These are phyloP conservation scores for Spinellus fusiger DNA, from an alignment of 192 early-diverging fungal genomes.

Conservation along the genomic window DNA sequence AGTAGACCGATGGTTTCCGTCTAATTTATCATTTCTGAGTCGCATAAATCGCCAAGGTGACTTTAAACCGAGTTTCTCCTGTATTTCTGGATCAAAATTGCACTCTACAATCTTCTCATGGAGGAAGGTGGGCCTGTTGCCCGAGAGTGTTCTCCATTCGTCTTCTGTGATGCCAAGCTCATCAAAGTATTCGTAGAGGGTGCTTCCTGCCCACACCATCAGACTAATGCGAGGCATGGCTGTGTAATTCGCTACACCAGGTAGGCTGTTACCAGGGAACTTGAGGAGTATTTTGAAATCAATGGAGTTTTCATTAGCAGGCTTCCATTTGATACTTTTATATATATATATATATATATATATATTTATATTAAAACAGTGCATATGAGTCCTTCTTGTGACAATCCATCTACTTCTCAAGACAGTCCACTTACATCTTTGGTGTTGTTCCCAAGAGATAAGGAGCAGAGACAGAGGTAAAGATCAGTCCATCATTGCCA, in stretches of 20 bases:
- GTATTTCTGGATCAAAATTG: slow-evolving; percentile 45
- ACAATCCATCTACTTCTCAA: neutral
- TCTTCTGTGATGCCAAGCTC: slow-evolving; percentile 47
- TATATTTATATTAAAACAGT: neutral
- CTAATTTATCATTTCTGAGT: slow-evolving; percentile 74
- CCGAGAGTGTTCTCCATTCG: slow-evolving; percentile 45
- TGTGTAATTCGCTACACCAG: slow-evolving; percentile 17
- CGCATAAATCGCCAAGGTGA: slow-evolving; percentile 67
- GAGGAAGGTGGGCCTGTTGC: slow-evolving; percentile 21
- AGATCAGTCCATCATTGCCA: slow-evolving; percentile 71
- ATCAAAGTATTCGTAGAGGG: slow-evolving; percentile 38
- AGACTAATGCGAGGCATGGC: slow-evolving; percentile 43
- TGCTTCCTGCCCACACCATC: slow-evolving; percentile 41
- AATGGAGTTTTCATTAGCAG: slow-evolving; percentile 72
- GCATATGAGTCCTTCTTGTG: neutral
- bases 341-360: neutral
- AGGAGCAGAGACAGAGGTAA: slow-evolving; percentile 54
- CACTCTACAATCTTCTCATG: slow-evolving; percentile 62
- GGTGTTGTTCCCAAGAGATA: slow-evolving; percentile 63
- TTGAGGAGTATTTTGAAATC: slow-evolving; percentile 59
- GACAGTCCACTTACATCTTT: slow-evolving; percentile 48
- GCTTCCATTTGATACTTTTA: slow-evolving; percentile 81
- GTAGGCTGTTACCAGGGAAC: slow-evolving; percentile 15
- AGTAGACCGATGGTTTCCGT: slow-evolving; percentile 59
- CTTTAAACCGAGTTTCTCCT: slow-evolving; percentile 17